A percentile compares a stretch with the other conserved stretches of the same genome.
Conservation (phyloP, 148 eudicot species). For the Cornus kousa region DNA sequence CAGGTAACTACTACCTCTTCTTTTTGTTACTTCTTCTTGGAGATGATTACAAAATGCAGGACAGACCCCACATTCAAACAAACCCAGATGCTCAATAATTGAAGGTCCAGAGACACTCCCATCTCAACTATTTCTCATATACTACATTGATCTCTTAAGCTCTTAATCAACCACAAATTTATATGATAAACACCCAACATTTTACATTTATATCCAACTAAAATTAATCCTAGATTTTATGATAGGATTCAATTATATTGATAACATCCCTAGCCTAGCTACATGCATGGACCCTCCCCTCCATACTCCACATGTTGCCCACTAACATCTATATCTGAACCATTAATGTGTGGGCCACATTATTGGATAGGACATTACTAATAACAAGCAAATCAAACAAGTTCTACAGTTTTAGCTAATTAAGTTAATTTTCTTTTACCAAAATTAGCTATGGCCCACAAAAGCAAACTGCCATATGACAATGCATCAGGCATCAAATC, state of each 20-base stretch:
- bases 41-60: not conserved
- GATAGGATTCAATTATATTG: too few relatives aligned
- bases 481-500: slow-evolving; percentile 14
- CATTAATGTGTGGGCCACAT: slow-evolving; percentile 38
- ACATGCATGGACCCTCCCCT: slow-evolving; percentile 20
- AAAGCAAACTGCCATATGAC: slow-evolving; percentile 7
- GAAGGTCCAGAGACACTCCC: not conserved
- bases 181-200: not conserved
- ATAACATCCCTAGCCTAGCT: too few relatives aligned
- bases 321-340: slow-evolving; percentile 31
- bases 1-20: not conserved
- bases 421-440: not conserved
- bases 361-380: slow-evolving; percentile 20
- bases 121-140: not conserved
- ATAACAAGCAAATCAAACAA: not conserved
- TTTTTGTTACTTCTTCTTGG: not conserved
- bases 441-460: slow-evolving; percentile 14
- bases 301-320: slow-evolving; percentile 43
- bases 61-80: not conserved
- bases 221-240: not conserved
- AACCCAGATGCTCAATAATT: not conserved
- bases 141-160: not conserved
- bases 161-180: not conserved
- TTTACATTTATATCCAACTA: too few relatives aligned
- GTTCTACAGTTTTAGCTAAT: slow-evolving; percentile 8